Base-by-base conservation (phyloP, 176 grass and related monocot genomes). In the Rhynchospora breviuscula region DNA sequence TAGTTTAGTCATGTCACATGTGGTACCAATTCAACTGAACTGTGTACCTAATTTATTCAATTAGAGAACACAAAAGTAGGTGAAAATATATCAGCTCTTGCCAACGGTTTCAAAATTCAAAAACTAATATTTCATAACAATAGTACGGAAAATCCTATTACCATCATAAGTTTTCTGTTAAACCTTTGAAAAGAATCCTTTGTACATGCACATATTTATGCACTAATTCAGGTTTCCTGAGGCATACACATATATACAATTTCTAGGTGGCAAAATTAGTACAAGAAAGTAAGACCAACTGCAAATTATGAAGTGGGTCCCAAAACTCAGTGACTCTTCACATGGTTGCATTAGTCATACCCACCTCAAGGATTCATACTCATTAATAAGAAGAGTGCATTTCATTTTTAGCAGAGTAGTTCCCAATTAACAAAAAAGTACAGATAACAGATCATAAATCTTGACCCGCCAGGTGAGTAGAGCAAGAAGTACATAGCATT, bases 1-100 rank as follows among this genome's bases (percentile, higher is more conserved):
- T 76, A 54, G 6, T 31, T 48, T 76, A 22, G 4, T 26, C 11
- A 29, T 74, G 46, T 51, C 70, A 74, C 35, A 48, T 73, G 69
- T 74, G 45, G 70, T 74, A 74, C 45, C 70, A 23, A 4, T 74
- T 51, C 46, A 74, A 10, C 51, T 74, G 45, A 25, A 51, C 45
- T 7, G 45, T 7, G 45, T 72, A 48, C 45, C 70, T 14, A 51
- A 51, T 4, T 52, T 8, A 63, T 23, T 63, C 60, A 74, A 51
- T 74, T 25, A 51, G 10, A 51, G 44, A 74, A 65, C 48, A 51
- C 69, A 74, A 74, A 74, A 74, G 45, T 74, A 25, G 70, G 70
- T 74, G 70, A 51, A 44, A 25, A 74, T 29, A 29, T 29, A 29
- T 52, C 70, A 74, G 9, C 19, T 51, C 45, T 74, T 69, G 40